These are phyloP conservation scores for Colletotrichum sp. DNA, from an alignment of 2,329 filamentous ascomycete genomes.

Conservation along the genomic window DNA sequence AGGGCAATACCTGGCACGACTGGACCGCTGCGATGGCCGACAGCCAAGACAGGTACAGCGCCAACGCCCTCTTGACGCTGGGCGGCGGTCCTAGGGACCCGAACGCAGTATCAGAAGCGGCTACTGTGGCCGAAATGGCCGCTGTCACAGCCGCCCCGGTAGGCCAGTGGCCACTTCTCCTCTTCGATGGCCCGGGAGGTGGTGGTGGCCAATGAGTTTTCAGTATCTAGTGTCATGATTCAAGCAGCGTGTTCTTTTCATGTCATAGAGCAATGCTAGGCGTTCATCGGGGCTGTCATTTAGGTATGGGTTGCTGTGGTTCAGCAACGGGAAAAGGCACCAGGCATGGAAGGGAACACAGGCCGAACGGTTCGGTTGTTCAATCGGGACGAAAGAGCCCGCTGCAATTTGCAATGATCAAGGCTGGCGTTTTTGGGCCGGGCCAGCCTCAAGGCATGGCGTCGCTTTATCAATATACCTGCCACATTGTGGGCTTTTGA, in stretches of 20 bases:
- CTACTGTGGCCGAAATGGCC: constrained; percentile 13
- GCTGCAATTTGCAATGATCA: neutral
- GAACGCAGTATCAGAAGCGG: constrained; percentile 9
- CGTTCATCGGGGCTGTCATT: neutral
- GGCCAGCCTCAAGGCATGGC: neutral
- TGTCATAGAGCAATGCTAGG: neutral
- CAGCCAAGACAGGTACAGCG: constrained; percentile 54
- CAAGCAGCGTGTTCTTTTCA: neutral
- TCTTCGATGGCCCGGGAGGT: constrained; percentile 1
- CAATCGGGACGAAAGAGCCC: neutral
- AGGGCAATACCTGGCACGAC: constrained; percentile 56
- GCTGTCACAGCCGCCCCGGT: neutral
- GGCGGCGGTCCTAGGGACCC: constrained; percentile 31
- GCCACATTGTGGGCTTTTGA: neutral
- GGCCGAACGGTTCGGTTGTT: neutral
- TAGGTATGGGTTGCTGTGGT: neutral
- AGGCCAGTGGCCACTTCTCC: constrained; percentile 15
- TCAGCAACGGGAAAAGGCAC: neutral
- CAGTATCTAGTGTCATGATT: neutral
- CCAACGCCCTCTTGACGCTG: constrained; percentile 52
- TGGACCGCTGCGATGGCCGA: constrained; percentile 59
- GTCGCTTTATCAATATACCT: constrained; percentile 1
- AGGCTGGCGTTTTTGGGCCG: constrained; percentile 2
- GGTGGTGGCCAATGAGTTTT: neutral
- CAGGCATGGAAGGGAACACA: neutral